Conservation (phyloP, 1,284 basidiomycete species). For the Takashimella tepidaria region DNA sequence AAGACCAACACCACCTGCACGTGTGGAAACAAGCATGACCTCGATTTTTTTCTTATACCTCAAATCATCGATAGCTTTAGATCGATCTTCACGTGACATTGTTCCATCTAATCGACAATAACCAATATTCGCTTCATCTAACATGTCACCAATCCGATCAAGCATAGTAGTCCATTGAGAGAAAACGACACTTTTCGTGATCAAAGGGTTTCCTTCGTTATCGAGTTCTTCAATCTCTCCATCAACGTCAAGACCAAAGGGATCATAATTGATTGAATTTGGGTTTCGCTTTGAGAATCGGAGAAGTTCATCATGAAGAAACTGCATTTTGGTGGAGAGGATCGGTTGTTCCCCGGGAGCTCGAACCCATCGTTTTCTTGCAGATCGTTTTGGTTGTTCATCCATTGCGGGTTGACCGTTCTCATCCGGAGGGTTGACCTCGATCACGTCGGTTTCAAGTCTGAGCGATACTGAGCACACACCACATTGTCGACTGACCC, state of each 20-base stretch:
- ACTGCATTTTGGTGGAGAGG: slow-evolving; percentile 79
- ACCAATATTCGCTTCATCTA: slow-evolving; percentile 70
- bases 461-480: slow-evolving; percentile 64
- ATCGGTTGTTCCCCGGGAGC: slow-evolving; percentile 65
- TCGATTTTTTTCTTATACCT: slow-evolving; percentile 79
- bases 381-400: slow-evolving; percentile 20
- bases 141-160: slow-evolving; percentile 87
- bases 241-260: slow-evolving; percentile 52
- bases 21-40: slow-evolving; percentile 88
- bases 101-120: slow-evolving; percentile 91
- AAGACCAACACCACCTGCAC: slow-evolving; percentile 93
- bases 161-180: slow-evolving; percentile 96
- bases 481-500: slow-evolving; percentile 61
- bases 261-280: slow-evolving; percentile 77
- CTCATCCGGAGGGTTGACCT: slow-evolving; percentile 58
- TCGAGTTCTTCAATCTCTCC: slow-evolving; percentile 63
- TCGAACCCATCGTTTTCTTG: slow-evolving; percentile 62
- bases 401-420: slow-evolving; percentile 49
- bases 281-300: slow-evolving; percentile 72
- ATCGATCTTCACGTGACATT: slow-evolving; percentile 91
- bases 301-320: slow-evolving; percentile 67
- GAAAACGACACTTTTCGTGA: slow-evolving; percentile 81
- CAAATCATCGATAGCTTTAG: slow-evolving; percentile 80
- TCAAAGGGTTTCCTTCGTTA: slow-evolving; percentile 52
- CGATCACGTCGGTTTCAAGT: slow-evolving; percentile 62